phyloP scores from a whole-genome alignment of 1,139 yeast genomes.

The Candida sojae region DNA sequence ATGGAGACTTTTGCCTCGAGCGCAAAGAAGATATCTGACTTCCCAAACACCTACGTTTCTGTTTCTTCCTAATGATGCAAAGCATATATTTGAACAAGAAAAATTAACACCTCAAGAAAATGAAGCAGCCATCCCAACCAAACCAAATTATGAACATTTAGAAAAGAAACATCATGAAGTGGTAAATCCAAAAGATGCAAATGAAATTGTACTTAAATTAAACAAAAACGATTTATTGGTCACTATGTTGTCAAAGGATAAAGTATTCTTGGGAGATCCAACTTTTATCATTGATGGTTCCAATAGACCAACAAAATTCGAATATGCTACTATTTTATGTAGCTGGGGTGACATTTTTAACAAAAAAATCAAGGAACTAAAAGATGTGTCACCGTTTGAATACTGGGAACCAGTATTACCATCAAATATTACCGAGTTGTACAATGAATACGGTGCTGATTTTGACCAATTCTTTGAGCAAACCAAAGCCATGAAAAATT shows the following conservation, averaged over 20 bases:
- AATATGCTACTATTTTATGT: constrained; percentile 29
- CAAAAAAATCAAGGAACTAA: constrained; percentile 19
- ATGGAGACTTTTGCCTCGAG: constrained; percentile 3
- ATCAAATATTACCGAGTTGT: neutral
- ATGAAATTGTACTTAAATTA: constrained; percentile 34
- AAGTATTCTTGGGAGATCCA: constrained; percentile 31
- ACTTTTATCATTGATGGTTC: constrained; percentile 17
- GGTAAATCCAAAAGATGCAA: constrained; percentile 34
- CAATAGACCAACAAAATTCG: constrained; percentile 17
- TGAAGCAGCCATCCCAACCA: constrained; percentile 36
- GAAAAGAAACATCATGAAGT: constrained; percentile 32
- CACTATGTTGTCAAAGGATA: constrained; percentile 30
- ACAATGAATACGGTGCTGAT: neutral
- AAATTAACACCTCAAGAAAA: constrained; percentile 32
- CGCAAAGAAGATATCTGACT: constrained; percentile 12
- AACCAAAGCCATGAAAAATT: constrained; percentile 22
- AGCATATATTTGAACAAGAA: constrained; percentile 34
- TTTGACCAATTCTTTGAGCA: constrained; percentile 17
- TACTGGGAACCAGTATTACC: neutral
- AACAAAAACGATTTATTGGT: constrained; percentile 30
- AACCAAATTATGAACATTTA: constrained; percentile 20
- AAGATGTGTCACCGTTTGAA: constrained; percentile 13
- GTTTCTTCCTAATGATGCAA: constrained; percentile 37
- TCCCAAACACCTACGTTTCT: constrained; percentile 16
- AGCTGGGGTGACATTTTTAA: constrained; percentile 36